Evolutionary conservation across 2,329 filamentous ascomycete species (phyloP), one percentile per base, ranked within the genome.

Genomic region (Epicoccum sorghinum): DNA sequence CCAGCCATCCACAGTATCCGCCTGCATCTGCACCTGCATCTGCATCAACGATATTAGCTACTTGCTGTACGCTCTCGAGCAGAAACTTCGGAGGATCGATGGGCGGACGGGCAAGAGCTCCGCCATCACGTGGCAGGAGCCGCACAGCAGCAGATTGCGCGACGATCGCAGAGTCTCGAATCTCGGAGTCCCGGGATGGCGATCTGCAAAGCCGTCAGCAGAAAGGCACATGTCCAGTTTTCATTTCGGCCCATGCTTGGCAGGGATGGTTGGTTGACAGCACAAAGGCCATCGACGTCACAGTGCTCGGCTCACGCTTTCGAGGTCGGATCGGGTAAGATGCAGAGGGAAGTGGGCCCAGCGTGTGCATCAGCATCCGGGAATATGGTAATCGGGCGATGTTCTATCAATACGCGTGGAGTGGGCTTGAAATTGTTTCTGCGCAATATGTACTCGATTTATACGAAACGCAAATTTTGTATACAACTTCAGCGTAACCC

Each of bases 281-380:
- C 7, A 18, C 13, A 14, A 29, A 13, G n/a, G 32, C 47, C 25
- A n/a, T 48, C 45, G 51, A 54, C 51, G 51, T 54, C 51, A 54
- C 39, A n/a, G 3, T 14, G 36, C 30, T 40, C 45, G 32, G 38
- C 35, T 47, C 44, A 22, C 18, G 29, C 13, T 39, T 43, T 29
- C 23, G 1, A 25, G 45, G 18, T 45, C 44, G 30, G 35, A 37
- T 27, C 24, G 22, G 29, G 13, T 33, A n/a, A 33, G 32, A 33
- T 2, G 23, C n/a, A 18, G 23, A 53, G 39, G 43, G 33, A 54
- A 48, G 51, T 48, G 51, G 51, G 44, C 44, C 45, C 51, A 39
- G n/a, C 29, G 30, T 27, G 23, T 18, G 41, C 40, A 27, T 39
- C 9, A 29, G 47, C 47, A 42, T 35, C 32, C 47, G 32, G 35